Base-by-base conservation (phyloP, 2,329 filamentous ascomycete genomes). In the Penicillium sp. region DNA sequence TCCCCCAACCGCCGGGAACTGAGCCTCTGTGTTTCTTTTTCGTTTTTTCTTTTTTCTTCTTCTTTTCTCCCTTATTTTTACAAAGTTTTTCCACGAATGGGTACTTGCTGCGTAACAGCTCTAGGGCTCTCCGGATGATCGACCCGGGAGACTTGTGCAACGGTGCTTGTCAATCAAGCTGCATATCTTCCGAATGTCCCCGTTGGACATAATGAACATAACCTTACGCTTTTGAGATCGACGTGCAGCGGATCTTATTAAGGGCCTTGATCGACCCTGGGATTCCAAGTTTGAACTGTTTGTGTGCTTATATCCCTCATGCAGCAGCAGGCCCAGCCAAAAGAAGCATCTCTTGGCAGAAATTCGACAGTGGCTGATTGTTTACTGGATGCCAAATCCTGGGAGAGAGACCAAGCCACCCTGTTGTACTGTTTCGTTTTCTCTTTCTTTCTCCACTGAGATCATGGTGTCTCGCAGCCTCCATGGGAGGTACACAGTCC, bases 101-200 rank as follows among this genome's bases (percentile, higher is more conserved):
- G 42, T 46, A 29, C 31, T 4, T 54, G 23, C 51, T 48, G 51
- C 51, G 15, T 17, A 25, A 46, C 19, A 40, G 42, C 41, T 54
- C 42, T 54, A 54, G 23, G 38, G 50, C 31, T 53, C 33, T 47
- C 58, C 49, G 64, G 70, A 68, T 67, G 64, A 62, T 62, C 61
- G 66, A 63, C 60, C 70, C 68, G 67, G 59, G 53, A 62, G 59
- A 62, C 62, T 52, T 61, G 70, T 73, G 60, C 65, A 63, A 72
- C 69, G 47, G 50, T 43, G 48, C 62, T 69, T 68, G 60, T 64
- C 57, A 68, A 68, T 62, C 58, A 57, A 67, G 54, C 68, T 62
- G 65, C 63, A 67, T 69, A 62, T 66, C 66, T 69, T 71, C 71
- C 67, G 63, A 64, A 48, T 62, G 56, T 59, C 66, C 66, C 62